Evolutionary conservation across 2,329 filamentous ascomycete species (phyloP), one percentile per base, ranked within the genome.

Genomic region (Neonectria sp.): DNA sequence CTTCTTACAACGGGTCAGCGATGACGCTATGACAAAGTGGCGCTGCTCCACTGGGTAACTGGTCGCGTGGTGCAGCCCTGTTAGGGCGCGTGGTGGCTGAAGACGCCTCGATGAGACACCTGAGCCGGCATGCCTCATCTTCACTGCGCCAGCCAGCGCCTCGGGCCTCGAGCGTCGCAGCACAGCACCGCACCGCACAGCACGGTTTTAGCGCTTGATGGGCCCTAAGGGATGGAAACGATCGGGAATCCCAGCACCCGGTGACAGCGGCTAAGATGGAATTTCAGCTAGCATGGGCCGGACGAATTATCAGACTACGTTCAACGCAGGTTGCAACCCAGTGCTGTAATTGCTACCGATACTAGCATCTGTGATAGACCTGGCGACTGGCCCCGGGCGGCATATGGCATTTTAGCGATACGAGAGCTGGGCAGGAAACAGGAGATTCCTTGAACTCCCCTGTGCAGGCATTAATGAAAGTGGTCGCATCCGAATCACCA

Each of bases 61-160:
- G 73, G 64, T 75, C 73, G 73, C 71, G 73, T 75, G 73, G 73
- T 63, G 51, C 46, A 33, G 57, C 57, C 51, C 62, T 63, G 57
- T 40, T 35, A 9, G 43, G 17, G 31, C n/a, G 24, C 43, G 33
- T 48, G 31, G n/a, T 40, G 27, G 33, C 31, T 51, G 60, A 21
- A 37, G 45, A 17, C 33, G 57, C 63, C 57, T 66, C 63, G 37
- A 31, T 46, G 27, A 24, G 57, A 46, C 51, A 37, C 51, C 57
- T 57, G 56, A 56, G 56, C 49, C 27, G 9, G 27, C 49, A 33
- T 15, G 37, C n/a, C 48, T 25, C 45, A 45, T 21, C 40, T 45
- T 45, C 40, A 45, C n/a, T 21, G 40, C 4, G 40, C 4, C n/a
- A 45, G n/a, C 6, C 45, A 58, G 55, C 55, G 55, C 55, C 27